Evolutionary conservation across 768 basidiomycete species (phyloP), one percentile per base, ranked within the genome.

Genomic region (Auricularia cornea): DNA sequence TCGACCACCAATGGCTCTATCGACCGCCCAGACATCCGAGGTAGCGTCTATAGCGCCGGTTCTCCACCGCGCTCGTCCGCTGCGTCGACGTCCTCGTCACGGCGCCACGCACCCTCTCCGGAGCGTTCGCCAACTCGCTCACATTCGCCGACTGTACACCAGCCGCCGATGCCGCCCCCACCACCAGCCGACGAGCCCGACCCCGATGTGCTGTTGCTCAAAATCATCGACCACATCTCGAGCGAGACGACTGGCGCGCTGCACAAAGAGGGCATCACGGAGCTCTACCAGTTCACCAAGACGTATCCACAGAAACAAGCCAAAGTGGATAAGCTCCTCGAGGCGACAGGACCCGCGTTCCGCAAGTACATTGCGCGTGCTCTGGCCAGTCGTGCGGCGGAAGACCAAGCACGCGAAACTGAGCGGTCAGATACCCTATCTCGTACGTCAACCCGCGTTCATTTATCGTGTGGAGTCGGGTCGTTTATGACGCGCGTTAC

Each of bases 231-330:
- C 48, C 89, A 94, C 71, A 92, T 92, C 64, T 92, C 90, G 33
- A 90, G 88, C 71, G 89, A 93, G 76, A 90, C 91, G 28, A 91
- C 92, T 3, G 91, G 90, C 18, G 90, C 90, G 18, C 78, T 92
- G 76, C 90, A 94, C 73, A 94, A 94, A 74, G 92, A 96, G 73
- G 92, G 93, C 3, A 94, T 98, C 62, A 95, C 93, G 3, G 93
- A 95, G 69, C 78, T 99, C 28, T 93, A 98, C 72, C 88, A 93
- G 38, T 98, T 94, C 79, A 75, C 98, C 70, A 94, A 94, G 76
- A 88, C 86, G 31, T 85, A 97, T 71, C 94, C 94, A 0, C 86
- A 92, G 68, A 94, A 92, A 71, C 83, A 84, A 69, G 77, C 85
- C 2, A 84, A 85, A 48, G 92, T 94, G 26, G 93, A 94, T 70